Conservation (phyloP, 768 basidiomycete genomes). For the Leucocoprinus birnbaumii region DNA sequence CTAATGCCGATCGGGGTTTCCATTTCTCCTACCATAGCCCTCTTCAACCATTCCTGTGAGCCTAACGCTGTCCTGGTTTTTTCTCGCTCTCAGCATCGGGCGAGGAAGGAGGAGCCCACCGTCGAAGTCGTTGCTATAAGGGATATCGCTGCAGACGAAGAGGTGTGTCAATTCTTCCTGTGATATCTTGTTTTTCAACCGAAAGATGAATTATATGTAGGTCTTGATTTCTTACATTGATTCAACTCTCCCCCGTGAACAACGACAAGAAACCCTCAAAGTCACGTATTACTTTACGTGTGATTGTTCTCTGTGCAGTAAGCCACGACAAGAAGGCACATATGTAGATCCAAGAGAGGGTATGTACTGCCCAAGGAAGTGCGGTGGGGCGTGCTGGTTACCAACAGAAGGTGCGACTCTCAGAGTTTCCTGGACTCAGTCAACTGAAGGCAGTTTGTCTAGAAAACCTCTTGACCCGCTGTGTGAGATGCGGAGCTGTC, state of each 20-base stretch:
- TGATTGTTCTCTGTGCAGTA: constrained; percentile 55
- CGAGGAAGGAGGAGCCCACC: constrained; percentile 43
- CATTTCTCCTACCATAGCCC: constrained; percentile 75
- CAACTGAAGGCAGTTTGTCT: neutral
- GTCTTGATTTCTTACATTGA: constrained; percentile 85
- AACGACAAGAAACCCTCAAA: constrained; percentile 53
- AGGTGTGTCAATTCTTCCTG: constrained; percentile 45
- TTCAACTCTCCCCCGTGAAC: constrained; percentile 59
- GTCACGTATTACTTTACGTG: constrained; percentile 84
- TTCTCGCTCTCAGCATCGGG: constrained; percentile 46
- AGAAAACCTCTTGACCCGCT: constrained; percentile 51
- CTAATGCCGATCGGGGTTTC: constrained; percentile 81
- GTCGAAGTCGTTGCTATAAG: constrained; percentile 75
- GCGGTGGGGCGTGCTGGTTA: constrained; percentile 60
- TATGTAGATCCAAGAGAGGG: constrained; percentile 64
- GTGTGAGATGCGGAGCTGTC: constrained; percentile 49
- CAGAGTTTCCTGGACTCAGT: neutral
- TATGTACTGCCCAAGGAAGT: constrained; percentile 65
- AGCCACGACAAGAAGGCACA: constrained; percentile 1
- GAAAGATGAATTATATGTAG: no score
- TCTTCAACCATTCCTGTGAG: constrained; percentile 86
- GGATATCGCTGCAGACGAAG: constrained; percentile 60
- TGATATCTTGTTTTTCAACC: no score
- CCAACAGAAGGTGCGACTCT: constrained; percentile 53
- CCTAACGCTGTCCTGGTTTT: constrained; percentile 94